These are phyloP conservation scores for Trichophaea hybrida DNA, from an alignment of 2,329 filamentous ascomycete genomes.

Conservation along the genomic window DNA sequence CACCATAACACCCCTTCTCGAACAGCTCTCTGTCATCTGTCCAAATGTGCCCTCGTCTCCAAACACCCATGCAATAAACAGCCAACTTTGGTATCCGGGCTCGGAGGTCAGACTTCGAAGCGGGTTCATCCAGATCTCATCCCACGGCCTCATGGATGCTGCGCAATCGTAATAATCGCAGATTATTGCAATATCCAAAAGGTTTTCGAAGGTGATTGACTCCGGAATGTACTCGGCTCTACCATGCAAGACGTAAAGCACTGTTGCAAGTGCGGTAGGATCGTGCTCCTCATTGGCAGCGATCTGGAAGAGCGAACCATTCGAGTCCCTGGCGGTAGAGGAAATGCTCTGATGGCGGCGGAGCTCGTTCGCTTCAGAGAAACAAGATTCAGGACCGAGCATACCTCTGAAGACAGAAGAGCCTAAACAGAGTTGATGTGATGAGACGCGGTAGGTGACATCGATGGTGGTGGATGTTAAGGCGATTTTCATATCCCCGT, in stretches of 20 bases:
- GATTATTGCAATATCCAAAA: slow-evolving; percentile 24
- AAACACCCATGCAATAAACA: slow-evolving; percentile 21
- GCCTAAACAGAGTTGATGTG: slow-evolving; percentile 2
- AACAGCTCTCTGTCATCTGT: neutral
- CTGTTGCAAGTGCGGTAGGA: slow-evolving; percentile 8
- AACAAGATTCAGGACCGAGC: slow-evolving; percentile 6
- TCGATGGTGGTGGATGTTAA: neutral
- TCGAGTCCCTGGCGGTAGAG: too few species aligned
- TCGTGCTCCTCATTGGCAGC: slow-evolving; percentile 6
- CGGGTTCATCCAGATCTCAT: slow-evolving; percentile 9
- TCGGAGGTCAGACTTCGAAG: neutral
- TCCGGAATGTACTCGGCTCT: slow-evolving; percentile 11
- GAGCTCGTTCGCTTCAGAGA: slow-evolving; percentile 7
- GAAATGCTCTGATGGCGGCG: neutral
- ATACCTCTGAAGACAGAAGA: slow-evolving; percentile 11
- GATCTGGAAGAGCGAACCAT: neutral
- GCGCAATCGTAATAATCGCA: slow-evolving; percentile 28
- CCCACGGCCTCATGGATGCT: slow-evolving; percentile 17
- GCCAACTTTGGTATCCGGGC: slow-evolving; percentile 8
- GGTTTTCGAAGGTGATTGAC: slow-evolving; percentile 2
- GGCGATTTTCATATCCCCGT: neutral
- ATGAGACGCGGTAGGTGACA: neutral
- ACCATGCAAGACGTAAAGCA: slow-evolving; percentile 10
- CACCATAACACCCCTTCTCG: neutral
- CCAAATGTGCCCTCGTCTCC: neutral